Evolutionary conservation across 139 green algal species (phyloP).

Genomic region (Chlorella sp.): DNA sequence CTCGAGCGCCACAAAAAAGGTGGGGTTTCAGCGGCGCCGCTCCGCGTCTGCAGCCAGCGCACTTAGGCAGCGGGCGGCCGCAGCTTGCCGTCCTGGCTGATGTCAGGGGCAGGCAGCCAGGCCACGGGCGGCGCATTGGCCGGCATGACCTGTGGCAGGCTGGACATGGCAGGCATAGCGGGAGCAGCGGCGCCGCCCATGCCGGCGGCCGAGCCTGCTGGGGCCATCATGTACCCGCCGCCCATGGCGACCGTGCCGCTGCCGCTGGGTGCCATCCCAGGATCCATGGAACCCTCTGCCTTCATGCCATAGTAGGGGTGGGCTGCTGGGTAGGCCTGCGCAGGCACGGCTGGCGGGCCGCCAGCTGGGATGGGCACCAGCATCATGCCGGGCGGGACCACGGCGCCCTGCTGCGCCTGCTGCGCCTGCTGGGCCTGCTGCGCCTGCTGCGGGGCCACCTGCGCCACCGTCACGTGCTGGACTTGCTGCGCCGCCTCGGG

Average conservation of each 20-base stretch:
- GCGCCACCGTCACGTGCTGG: not conserved
- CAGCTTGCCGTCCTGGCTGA: slow-evolving; percentile 46
- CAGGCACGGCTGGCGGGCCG: too few species aligned
- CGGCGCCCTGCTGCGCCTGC: not conserved
- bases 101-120: slow-evolving; percentile 45
- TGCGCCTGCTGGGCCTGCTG: not conserved
- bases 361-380: slow-evolving; percentile 8
- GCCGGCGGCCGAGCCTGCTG: not conserved
- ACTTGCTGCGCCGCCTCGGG: not conserved
- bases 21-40: too few species aligned
- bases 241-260: slow-evolving; percentile 6
- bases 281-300: not conserved
- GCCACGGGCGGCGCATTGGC: slow-evolving; percentile 2
- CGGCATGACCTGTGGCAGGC: not conserved
- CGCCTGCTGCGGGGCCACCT: not conserved
- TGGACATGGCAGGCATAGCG: not conserved
- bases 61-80: slow-evolving; percentile 37
- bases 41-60: too few species aligned
- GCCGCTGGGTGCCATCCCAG: not conserved
- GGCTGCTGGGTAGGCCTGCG: not conserved
- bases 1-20: too few species aligned
- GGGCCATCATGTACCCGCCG: not conserved
- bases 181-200: too few species aligned
- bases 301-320: slow-evolving; percentile 4
- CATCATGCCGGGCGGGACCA: slow-evolving; percentile 15